These are phyloP conservation scores for Saccharomyces kudriavzevii DNA, from an alignment of 805 yeast species.

Conservation along the genomic window DNA sequence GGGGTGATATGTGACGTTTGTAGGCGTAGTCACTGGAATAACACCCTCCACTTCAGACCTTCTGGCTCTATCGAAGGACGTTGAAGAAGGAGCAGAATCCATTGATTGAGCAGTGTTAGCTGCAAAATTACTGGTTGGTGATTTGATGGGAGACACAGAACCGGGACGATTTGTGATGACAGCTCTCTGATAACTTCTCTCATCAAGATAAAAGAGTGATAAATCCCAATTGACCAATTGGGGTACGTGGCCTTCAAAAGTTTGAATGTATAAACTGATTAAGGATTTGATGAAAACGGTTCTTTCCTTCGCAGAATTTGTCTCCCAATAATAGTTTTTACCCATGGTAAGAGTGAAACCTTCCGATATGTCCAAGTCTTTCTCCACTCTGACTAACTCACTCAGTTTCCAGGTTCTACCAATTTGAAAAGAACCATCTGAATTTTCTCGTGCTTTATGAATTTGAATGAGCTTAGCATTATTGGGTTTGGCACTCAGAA, in stretches of 20 bases:
- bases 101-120: background rate
- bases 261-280: constrained; percentile 45
- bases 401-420: constrained; percentile 89
- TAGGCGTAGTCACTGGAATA: background rate
- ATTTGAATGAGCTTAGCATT: constrained; percentile 61
- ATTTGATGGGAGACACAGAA: background rate
- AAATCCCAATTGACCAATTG: constrained; percentile 45
- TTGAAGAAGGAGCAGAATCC: background rate
- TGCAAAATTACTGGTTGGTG: background rate
- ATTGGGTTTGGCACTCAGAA: constrained; percentile 41
- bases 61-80: background rate
- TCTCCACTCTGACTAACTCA: constrained; percentile 52
- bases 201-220: constrained; percentile 34
- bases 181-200: constrained; percentile 31
- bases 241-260: constrained; percentile 50
- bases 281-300: constrained; percentile 49
- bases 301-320: constrained; percentile 49
- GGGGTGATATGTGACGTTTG: background rate
- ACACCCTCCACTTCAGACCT: background rate
- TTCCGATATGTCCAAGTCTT: constrained; percentile 43
- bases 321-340: constrained; percentile 80
- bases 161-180: constrained; percentile 9
- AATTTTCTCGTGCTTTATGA: constrained; percentile 79
- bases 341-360: constrained; percentile 58
- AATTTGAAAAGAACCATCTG: constrained; percentile 69